These are phyloP conservation scores for Magnaporthiopsis poae DNA, from an alignment of 2,329 filamentous ascomycete species.

Conservation along the genomic window DNA sequence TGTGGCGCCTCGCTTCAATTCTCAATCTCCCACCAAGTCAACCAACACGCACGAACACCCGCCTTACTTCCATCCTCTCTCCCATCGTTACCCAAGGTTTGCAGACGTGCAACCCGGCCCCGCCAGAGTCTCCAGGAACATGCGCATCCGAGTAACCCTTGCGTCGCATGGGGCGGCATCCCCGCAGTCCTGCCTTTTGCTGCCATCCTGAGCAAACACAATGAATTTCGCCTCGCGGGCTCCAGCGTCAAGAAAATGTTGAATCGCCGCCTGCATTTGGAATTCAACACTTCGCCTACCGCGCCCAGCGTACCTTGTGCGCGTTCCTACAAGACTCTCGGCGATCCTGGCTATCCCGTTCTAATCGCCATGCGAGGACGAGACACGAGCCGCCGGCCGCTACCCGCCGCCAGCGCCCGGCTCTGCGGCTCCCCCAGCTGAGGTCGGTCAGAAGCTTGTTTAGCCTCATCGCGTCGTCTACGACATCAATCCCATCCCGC, in stretches of 20 bases:
- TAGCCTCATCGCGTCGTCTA: neutral
- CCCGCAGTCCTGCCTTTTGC: neutral
- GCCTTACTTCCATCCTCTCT: neutral
- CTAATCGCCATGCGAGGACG: neutral
- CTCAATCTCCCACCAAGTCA: neutral
- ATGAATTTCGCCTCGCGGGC: neutral
- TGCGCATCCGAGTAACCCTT: neutral
- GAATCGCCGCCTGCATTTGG: no score
- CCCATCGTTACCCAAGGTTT: neutral
- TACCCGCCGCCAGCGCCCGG: no score
- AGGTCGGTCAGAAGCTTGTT: neutral
- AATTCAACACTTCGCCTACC: no score
- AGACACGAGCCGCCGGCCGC: no score
- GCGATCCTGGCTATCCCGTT: neutral
- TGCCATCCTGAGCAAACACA: neutral
- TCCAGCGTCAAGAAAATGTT: neutral
- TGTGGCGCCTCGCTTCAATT: neutral
- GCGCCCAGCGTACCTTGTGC: no score
- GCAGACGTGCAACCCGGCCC: neutral
- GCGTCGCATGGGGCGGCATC: neutral
- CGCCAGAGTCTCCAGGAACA: neutral
- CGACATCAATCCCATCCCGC: no score
- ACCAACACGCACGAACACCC: neutral
- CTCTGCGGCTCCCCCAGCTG: neutral
- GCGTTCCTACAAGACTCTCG: no score